These are phyloP conservation scores for Nakataea oryzae DNA, from an alignment of 2,329 filamentous ascomycete genomes.

Conservation along the genomic window DNA sequence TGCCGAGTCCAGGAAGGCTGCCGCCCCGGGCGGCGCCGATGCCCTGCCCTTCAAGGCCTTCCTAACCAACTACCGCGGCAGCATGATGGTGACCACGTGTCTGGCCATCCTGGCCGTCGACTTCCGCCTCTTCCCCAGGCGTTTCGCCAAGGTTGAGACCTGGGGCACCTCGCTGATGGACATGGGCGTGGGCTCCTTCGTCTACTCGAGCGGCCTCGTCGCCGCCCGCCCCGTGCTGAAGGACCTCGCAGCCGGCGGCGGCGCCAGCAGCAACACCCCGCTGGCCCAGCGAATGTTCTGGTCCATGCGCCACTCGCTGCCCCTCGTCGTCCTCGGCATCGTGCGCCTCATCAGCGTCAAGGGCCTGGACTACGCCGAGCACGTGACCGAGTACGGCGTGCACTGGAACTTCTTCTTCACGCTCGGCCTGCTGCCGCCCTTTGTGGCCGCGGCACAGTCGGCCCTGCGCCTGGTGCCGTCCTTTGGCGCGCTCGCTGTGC, in stretches of 20 bases:
- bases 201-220: constrained; percentile 89
- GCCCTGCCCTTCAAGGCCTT: constrained; percentile 78
- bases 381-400: constrained; percentile 93
- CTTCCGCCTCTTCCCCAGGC: constrained; percentile 82
- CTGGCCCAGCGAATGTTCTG: constrained; percentile 48
- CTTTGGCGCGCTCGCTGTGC: constrained; percentile 63
- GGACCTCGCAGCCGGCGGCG: constrained; percentile 43
- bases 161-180: constrained; percentile 99
- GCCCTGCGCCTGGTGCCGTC: constrained; percentile 61
- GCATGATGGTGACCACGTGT: constrained; percentile 86
- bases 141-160: constrained; percentile 97
- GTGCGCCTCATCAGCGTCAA: constrained; percentile 83
- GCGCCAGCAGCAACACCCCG: constrained; percentile 27
- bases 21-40: constrained; percentile 13
- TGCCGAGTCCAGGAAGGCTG: constrained; percentile 20
- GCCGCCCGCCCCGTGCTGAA: constrained; percentile 73
- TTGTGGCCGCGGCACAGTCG: constrained; percentile 74
- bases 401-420: constrained; percentile 99
- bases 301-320: constrained; percentile 71
- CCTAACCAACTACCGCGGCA: constrained; percentile 80
- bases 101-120: constrained; percentile 93
- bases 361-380: constrained; percentile 89
- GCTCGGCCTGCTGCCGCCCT: constrained; percentile 76
- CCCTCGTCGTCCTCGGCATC: constrained; percentile 69
- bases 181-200: constrained; percentile 91